Base-by-base conservation (phyloP, 2,329 filamentous ascomycete species). In the Xylariaceae sp. region DNA sequence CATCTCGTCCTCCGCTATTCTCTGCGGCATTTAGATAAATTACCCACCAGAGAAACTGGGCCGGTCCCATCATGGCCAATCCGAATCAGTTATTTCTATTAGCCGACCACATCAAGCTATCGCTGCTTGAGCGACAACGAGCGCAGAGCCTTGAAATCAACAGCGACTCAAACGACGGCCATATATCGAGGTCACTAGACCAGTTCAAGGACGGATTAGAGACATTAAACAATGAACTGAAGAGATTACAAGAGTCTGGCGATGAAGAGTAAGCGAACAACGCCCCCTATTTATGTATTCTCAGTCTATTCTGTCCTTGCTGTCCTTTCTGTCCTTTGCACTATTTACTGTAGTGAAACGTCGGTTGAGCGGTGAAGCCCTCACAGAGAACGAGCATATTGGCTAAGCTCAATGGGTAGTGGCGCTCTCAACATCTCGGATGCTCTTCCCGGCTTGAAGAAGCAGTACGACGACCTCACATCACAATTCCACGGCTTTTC, bases 71-170 rank as follows among this genome's bases (percentile, higher is more conserved):
- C 67, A 81, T 81, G 79, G 74, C 78, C 59, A 85, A 80, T 63
- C 73, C 80, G 40, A 85, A 84, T 67, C 91, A 96, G 72, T 86
- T 97, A 63, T 90, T 91, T 70, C 86, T 97, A 51, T 84, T 97
- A 55, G 90, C 91, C 67, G 94, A 99, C 74, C 92, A 97, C 73
- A 89, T 97, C 78, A 96, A 97, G 74, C 83, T 97, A 58, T 96
- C 91, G 11, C 80, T 99, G 12, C 84, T 97, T 30, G 94, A 97
- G 76, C 85, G 92, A 55, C 87, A 95, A 74, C 86, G 92, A 55
- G 90, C 91, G 47, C 84, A 89, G 65, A 88, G 85, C 11, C 80
- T 96, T 44, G 85, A 90, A 63, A 81, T 96, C 53, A 83, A 90
- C 56, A 83, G 83, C 49, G 87, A 87, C 68, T 84, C 86, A 26